phyloP scores from a whole-genome alignment of 2,329 filamentous ascomycete genomes.

The Exophiala oligosperma region DNA sequence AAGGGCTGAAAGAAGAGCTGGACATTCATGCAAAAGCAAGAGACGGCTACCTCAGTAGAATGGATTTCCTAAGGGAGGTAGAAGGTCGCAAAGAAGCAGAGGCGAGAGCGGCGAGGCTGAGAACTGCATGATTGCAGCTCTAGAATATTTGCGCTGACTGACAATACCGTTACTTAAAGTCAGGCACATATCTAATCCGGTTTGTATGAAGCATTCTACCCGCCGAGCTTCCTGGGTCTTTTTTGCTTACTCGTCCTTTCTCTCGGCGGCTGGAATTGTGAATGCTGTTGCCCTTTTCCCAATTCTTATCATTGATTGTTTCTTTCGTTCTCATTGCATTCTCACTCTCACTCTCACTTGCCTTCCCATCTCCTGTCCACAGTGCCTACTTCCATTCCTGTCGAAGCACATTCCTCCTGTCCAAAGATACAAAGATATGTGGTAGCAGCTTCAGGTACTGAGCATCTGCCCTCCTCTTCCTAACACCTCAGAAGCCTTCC shows the following conservation, averaged over 20 bases:
- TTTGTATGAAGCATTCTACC: not conserved
- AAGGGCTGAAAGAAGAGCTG: conserved; percentile 62
- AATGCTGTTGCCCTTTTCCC: not conserved
- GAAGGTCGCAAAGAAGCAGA: conserved; percentile 59
- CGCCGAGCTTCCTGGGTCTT: not conserved
- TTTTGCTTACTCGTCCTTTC: not conserved
- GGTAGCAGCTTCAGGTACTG: not conserved
- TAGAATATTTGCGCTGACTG: not conserved
- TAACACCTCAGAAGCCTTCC: not conserved
- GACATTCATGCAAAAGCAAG: conserved; percentile 62
- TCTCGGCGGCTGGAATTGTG: not conserved
- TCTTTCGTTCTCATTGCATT: not conserved
- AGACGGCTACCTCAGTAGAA: conserved; percentile 60
- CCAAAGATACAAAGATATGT: not conserved
- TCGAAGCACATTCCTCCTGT: not conserved
- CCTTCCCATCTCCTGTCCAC: not conserved
- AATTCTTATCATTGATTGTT: too few species aligned
- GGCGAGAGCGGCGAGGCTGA: conserved; percentile 52
- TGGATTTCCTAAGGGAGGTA: conserved; percentile 62
- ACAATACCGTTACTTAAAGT: not conserved
- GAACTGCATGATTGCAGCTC: conserved; percentile 29
- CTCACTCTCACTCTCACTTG: not conserved
- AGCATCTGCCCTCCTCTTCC: not conserved
- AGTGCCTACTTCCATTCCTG: not conserved
- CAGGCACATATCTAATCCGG: not conserved